Evolutionary conservation across 108 stramenopile genomes (phyloP).

Genomic region (Schizochytrium sp.): DNA sequence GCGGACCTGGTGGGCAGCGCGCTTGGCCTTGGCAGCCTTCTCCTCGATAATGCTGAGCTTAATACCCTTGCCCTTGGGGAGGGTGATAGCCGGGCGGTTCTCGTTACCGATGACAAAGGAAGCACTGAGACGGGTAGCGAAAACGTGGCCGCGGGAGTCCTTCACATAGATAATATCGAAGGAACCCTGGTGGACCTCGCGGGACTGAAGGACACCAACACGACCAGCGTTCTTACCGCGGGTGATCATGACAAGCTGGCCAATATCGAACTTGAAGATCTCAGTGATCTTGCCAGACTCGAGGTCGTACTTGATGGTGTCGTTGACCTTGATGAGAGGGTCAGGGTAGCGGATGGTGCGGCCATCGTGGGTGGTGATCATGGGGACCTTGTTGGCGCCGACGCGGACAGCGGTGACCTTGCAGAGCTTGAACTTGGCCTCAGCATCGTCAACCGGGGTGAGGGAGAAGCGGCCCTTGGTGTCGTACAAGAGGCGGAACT

Average conservation of each 20-base stretch:
- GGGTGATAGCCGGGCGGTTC: slow-evolving; percentile 78
- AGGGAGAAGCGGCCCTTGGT: slow-evolving; percentile 98
- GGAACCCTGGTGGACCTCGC: slow-evolving; percentile 97
- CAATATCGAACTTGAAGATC: slow-evolving; percentile 94
- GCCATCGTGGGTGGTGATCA: slow-evolving; percentile 98
- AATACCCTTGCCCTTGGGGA: slow-evolving; percentile 99
- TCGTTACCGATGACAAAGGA: slow-evolving; percentile 93
- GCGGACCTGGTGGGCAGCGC: neutral
- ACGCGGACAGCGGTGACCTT: slow-evolving; percentile 91
- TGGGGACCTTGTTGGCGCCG: slow-evolving; percentile 93
- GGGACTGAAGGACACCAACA: slow-evolving; percentile 92
- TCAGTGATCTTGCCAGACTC: slow-evolving; percentile 94
- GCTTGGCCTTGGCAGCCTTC: slow-evolving; percentile 61
- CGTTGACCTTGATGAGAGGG: slow-evolving; percentile 97
- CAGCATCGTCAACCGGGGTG: slow-evolving; percentile 90
- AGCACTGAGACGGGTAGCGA: slow-evolving; percentile 94
- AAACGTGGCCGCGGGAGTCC: slow-evolving; percentile 94
- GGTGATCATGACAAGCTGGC: slow-evolving; percentile 95
- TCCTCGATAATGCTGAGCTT: slow-evolving; percentile 98
- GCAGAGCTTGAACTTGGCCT: slow-evolving; percentile 98
- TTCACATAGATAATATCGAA: slow-evolving; percentile 97
- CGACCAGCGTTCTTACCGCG: slow-evolving; percentile 96
- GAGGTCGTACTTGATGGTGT: slow-evolving; percentile 96
- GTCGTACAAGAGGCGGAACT: slow-evolving; percentile 97
- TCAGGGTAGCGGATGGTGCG: slow-evolving; percentile 99